Conservation (phyloP, 495 filamentous ascomycete genomes). For the Penicillium angulare region DNA sequence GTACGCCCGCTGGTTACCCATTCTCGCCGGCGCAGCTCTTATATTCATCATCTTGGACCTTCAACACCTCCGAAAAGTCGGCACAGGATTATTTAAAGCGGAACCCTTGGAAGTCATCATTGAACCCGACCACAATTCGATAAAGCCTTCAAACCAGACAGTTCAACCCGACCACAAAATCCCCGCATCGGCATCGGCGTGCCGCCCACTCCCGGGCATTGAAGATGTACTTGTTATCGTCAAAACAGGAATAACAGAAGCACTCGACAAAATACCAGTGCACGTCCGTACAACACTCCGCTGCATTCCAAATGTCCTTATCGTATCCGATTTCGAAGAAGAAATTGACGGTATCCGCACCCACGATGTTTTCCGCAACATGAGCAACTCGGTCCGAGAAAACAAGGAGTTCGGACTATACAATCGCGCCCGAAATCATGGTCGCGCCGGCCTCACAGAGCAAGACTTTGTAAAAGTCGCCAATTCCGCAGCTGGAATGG, state of each 20-base stretch:
- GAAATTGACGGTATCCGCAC: constrained; percentile 36
- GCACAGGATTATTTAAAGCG: constrained; percentile 5
- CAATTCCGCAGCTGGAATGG: constrained; percentile 34
- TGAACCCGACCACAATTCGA: not conserved
- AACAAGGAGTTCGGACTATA: constrained; percentile 47
- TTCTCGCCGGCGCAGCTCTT: constrained; percentile 13
- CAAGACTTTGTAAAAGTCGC: constrained; percentile 30
- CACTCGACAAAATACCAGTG: constrained; percentile 40
- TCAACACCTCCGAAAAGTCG: constrained; percentile 12
- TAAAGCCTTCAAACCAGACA: not conserved
- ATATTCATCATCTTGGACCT: constrained; percentile 20
- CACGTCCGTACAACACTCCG: constrained; percentile 46
- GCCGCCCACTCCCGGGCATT: constrained; percentile 30
- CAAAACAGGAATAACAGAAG: constrained; percentile 51
- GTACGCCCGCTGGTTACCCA: constrained; percentile 25
- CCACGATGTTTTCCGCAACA: constrained; percentile 44
- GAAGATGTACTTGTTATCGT: constrained; percentile 43
- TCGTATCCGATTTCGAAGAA: constrained; percentile 52
- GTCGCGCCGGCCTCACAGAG: constrained; percentile 28
- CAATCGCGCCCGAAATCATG: constrained; percentile 35
- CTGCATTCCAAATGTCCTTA: constrained; percentile 44
- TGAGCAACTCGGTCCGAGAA: constrained; percentile 26
- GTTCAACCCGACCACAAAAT: not conserved
- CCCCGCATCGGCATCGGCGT: constrained; percentile 5
- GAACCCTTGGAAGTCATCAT: constrained; percentile 11